Evolutionary conservation across 495 filamentous ascomycete species (phyloP), one percentile per base, ranked within the genome.

Genomic region (Entonaema liquescens): DNA sequence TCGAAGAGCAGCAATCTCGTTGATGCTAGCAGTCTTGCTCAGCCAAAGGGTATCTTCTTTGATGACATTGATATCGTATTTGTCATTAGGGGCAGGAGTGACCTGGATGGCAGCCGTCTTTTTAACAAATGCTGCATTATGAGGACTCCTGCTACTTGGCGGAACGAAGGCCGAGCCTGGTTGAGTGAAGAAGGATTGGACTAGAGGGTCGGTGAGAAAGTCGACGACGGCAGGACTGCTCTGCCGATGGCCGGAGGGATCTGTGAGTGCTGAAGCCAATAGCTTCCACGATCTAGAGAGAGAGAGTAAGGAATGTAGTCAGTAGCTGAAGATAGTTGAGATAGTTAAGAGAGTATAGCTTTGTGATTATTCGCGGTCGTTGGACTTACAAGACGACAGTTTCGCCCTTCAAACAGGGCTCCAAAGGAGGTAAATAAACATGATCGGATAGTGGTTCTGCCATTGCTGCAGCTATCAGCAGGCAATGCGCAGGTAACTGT

Each of bases 81-180:
- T 85, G 15, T 87, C 85, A 69, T 89, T 88, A 23, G 88, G 80
- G 8, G 87, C 86, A 5, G 92, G 90, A 25, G 91, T 86, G 49
- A 94, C 89, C 77, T 97, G 90, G 58, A 98, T 96, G n/a, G 94
- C 89, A 17, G 95, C 91, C 1, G 93, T 98, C 79, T 89, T 94
- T 42, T 90, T 93, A 60, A 95, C 92, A 76, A 97, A 97, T 5
- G 87, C 84, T 73, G 88, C 65, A 61, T 67, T 62, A 54, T 77
- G 68, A 74, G 54, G 40, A 17, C 12, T 66, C 49, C 36, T 68
- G 42, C 68, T 62, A 84, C 87, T 67, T 77, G 89, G 78, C 2
- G 84, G 71, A 54, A 85, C 79, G 77, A 92, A 95, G 52, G 88
- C 86, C 58, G 80, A 86, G 77, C 88, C 80, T 55, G 90, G 88